Percentiles rank a stretch among this genome's conserved stretches.
These are phyloP conservation scores for Grigorovia yakushimaensis DNA, from an alignment of 805 yeast genomes.

Conservation along the genomic window DNA sequence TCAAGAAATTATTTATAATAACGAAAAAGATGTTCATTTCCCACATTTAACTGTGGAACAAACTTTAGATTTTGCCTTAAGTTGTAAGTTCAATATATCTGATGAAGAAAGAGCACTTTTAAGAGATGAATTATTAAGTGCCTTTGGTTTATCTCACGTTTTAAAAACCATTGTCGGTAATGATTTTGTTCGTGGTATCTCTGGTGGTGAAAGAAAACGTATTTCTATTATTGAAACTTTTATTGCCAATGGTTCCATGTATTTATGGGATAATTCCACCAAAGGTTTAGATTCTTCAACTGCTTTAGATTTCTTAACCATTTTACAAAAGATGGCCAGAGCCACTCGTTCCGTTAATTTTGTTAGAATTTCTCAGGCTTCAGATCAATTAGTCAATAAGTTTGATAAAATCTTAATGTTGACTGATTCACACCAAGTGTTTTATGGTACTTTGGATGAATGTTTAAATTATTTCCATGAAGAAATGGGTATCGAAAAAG, in stretches of 20 bases:
- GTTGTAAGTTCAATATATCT: conserved; percentile 31
- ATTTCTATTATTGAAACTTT: conserved; percentile 54
- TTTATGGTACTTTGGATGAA: conserved; percentile 34
- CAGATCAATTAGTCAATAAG: conserved; percentile 38
- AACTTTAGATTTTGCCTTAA: conserved; percentile 46
- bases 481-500: conserved; percentile 40
- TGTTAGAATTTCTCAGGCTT: conserved; percentile 41
- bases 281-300: conserved; percentile 44
- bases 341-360: conserved; percentile 34
- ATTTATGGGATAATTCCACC: conserved; percentile 46
- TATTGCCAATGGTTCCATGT: conserved; percentile 36
- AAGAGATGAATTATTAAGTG: conserved; percentile 22
- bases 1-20: conserved; percentile 30
- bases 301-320: conserved; percentile 38
- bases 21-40: conserved; percentile 49
- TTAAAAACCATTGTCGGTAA: conserved; percentile 52
- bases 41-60: conserved; percentile 48
- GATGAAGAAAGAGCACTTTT: conserved; percentile 18
- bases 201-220: conserved; percentile 62
- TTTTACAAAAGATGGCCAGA: conserved; percentile 34
- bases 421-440: conserved; percentile 40
- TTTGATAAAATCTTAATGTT: conserved; percentile 40
- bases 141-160: conserved; percentile 42
- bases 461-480: conserved; percentile 40
- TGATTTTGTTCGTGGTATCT: conserved; percentile 53